Conservation (phyloP, 202 grass and related monocot species). For the Zoysia matrella region DNA sequence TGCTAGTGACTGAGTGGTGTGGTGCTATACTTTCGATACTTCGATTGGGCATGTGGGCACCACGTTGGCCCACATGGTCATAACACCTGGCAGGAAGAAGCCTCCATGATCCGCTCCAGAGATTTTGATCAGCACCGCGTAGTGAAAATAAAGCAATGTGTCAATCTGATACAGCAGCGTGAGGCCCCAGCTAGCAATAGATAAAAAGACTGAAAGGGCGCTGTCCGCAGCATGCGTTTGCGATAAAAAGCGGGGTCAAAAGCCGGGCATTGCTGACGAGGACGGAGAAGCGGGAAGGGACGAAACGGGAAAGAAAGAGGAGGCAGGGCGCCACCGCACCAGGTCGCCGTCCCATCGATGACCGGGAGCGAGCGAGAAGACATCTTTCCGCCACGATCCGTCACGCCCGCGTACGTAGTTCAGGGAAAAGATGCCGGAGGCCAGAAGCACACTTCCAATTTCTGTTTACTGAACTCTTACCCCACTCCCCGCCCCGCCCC, state of each 20-base stretch:
- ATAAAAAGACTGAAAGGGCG: background rate
- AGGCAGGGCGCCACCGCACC: too few species aligned
- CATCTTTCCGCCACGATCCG: background rate
- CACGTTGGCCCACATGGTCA: too few species aligned
- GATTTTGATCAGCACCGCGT: background rate
- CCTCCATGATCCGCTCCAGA: background rate
- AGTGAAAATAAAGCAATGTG: background rate
- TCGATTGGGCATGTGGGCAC: too few species aligned
- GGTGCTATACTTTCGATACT: background rate
- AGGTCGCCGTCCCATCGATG: background rate
- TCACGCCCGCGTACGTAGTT: background rate
- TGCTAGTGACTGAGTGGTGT: too few species aligned
- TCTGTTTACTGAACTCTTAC: too few species aligned
- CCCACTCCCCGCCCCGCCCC: too few species aligned
- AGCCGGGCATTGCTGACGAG: conserved; percentile 1
- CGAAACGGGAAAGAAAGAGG: conserved; percentile 16
- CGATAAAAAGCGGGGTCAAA: conserved; percentile 17
- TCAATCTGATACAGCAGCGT: background rate
- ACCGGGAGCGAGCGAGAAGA: background rate
- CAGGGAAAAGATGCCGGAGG: background rate
- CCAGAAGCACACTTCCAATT: too few species aligned
- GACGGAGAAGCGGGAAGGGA: background rate
- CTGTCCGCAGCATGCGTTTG: background rate
- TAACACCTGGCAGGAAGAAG: too few species aligned
- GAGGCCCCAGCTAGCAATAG: background rate